phyloP scores from a whole-genome alignment of 2,329 filamentous ascomycete species.

The Exophiala sideris region DNA sequence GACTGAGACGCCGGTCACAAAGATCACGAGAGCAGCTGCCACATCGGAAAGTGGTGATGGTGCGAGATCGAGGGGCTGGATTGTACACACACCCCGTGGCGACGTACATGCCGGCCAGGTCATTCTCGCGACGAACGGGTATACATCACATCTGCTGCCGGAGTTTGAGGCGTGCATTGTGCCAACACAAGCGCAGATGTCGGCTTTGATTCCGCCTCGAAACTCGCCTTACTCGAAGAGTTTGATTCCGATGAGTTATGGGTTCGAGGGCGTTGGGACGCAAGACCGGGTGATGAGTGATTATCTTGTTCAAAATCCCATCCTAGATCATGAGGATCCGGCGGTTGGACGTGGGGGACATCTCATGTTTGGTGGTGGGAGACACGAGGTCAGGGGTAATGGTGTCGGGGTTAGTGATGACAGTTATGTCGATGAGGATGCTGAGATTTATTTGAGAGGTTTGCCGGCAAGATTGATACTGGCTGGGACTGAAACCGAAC shows the following conservation, averaged over 20 bases:
- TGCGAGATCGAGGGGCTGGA: slow-evolving; percentile 48
- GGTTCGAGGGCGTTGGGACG: slow-evolving; percentile 52
- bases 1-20: slow-evolving; percentile 31
- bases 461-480: slow-evolving; percentile 40
- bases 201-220: slow-evolving; percentile 44
- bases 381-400: slow-evolving; percentile 33
- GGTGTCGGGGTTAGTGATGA: slow-evolving; percentile 51
- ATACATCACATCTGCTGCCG: slow-evolving; percentile 73
- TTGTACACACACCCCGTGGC: slow-evolving; percentile 65
- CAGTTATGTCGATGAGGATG: slow-evolving; percentile 46
- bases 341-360: slow-evolving; percentile 38
- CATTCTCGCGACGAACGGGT: slow-evolving; percentile 78
- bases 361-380: slow-evolving; percentile 62
- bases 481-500: slow-evolving; percentile 16
- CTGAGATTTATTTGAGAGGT: slow-evolving; percentile 39
- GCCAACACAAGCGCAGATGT: slow-evolving; percentile 62
- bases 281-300: slow-evolving; percentile 58
- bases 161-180: slow-evolving; percentile 68
- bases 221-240: slow-evolving; percentile 25
- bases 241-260: slow-evolving; percentile 28
- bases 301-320: slow-evolving; percentile 61
- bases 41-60: slow-evolving; percentile 5
- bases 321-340: background rate
- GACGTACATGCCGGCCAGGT: slow-evolving; percentile 60
- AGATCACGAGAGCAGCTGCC: slow-evolving; percentile 19